These are phyloP conservation scores for Rutstroemia sp. DNA, from an alignment of 2,329 filamentous ascomycete species.

Conservation along the genomic window DNA sequence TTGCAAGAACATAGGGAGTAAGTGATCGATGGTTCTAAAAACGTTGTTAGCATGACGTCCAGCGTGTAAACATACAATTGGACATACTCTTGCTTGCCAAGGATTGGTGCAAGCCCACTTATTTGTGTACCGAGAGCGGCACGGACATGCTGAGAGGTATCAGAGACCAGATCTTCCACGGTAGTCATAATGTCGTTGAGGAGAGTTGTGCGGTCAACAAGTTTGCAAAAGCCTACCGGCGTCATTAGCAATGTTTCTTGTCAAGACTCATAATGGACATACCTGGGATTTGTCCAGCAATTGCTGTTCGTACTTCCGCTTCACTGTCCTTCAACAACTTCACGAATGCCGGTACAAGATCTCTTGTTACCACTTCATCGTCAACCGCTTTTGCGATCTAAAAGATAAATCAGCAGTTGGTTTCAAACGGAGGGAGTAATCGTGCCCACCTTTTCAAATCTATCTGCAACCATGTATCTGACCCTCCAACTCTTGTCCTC, in stretches of 20 bases:
- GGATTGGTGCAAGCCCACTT: constrained; percentile 89
- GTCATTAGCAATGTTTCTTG: constrained; percentile 20
- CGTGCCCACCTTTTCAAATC: constrained; percentile 79
- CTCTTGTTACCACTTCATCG: constrained; percentile 88
- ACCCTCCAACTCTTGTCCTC: constrained; percentile 99
- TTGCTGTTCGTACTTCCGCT: constrained; percentile 92
- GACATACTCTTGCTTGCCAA: constrained; percentile 92
- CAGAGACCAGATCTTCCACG: constrained; percentile 91
- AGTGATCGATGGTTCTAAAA: constrained; percentile 81
- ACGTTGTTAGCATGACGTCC: constrained; percentile 16
- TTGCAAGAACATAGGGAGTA: constrained; percentile 96
- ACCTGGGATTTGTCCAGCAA: constrained; percentile 93
- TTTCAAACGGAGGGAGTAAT: background rate
- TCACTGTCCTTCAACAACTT: constrained; percentile 97
- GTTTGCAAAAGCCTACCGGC: constrained; percentile 70
- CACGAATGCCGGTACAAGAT: constrained; percentile 93
- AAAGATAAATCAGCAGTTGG: constrained; percentile 16
- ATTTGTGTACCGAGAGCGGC: constrained; percentile 95
- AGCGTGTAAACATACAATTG: background rate
- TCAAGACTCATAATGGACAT: constrained; percentile 17
- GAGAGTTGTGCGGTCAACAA: constrained; percentile 81
- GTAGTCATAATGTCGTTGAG: constrained; percentile 95
- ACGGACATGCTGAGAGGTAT: constrained; percentile 93
- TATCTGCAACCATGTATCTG: constrained; percentile 97
- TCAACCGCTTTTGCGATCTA: constrained; percentile 98